A percentile compares a stretch with the other conserved stretches of the same genome.
Evolutionary conservation across 1,284 basidiomycete species (phyloP).

Genomic region (Thelephora terrestris): DNA sequence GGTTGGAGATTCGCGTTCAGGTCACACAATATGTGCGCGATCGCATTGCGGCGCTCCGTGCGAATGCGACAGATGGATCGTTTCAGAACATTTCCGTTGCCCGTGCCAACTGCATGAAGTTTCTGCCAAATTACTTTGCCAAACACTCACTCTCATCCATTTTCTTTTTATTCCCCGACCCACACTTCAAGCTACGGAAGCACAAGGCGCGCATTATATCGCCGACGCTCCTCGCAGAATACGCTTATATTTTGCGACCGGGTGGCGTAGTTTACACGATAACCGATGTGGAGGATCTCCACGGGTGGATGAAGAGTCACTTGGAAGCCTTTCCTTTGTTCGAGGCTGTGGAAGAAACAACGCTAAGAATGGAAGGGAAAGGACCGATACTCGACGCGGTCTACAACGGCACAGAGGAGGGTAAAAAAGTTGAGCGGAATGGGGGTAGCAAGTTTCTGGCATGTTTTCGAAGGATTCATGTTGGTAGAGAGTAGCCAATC

Average conservation of each 20-base stretch:
- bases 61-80: conserved; percentile 33
- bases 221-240: conserved; percentile 87
- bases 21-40: conserved; percentile 96
- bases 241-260: conserved; percentile 86
- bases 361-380: conserved; percentile 61
- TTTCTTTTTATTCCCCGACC: conserved; percentile 99
- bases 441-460: conserved; percentile 84
- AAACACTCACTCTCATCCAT: conserved; percentile 87
- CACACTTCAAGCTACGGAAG: conserved; percentile 97
- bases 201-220: conserved; percentile 99
- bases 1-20: conserved; percentile 95
- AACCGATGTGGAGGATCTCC: conserved; percentile 92
- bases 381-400: conserved; percentile 75
- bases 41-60: conserved; percentile 81
- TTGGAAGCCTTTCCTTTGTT: conserved; percentile 84
- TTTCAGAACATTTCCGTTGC: conserved; percentile 94
- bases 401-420: conserved; percentile 86
- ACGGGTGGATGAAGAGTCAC: conserved; percentile 93
- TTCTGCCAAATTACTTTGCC: conserved; percentile 92
- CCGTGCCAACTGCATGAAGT: conserved; percentile 98
- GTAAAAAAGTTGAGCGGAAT: conserved; percentile 93
- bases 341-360: conserved; percentile 65
- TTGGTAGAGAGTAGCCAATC: conserved; percentile 12
- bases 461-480: conserved; percentile 63
- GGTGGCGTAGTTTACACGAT: conserved; percentile 97